phyloP scores from a whole-genome alignment of 768 basidiomycete genomes.

The Thelephora aurantiotincta region DNA sequence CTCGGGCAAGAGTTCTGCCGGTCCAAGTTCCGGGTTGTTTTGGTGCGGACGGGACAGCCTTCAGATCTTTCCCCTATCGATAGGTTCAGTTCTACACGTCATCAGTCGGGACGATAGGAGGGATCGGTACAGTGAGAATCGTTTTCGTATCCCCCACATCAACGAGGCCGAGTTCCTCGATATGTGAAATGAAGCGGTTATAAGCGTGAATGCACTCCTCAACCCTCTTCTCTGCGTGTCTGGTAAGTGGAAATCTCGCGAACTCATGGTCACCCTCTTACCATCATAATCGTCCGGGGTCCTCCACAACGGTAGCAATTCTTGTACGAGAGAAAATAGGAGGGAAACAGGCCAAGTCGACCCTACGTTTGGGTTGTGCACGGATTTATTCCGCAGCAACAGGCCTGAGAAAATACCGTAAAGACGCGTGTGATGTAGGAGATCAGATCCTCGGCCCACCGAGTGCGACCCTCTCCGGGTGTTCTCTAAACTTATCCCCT shows the following conservation, averaged over 20 bases:
- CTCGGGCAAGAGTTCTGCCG: constrained; percentile 40
- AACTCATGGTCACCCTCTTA: constrained; percentile 17
- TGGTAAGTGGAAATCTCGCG: not conserved
- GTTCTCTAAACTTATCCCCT: constrained; percentile 20
- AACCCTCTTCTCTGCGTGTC: constrained; percentile 28
- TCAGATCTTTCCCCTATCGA: constrained; percentile 50
- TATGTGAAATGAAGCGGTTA: constrained; percentile 42
- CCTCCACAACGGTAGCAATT: constrained; percentile 45
- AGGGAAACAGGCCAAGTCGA: constrained; percentile 59
- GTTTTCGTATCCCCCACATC: constrained; percentile 53
- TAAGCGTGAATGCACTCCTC: constrained; percentile 42
- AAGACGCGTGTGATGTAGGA: not conserved
- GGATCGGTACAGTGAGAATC: constrained; percentile 55
- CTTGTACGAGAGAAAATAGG: constrained; percentile 63
- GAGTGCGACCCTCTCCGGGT: constrained; percentile 41
- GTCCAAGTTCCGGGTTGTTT: constrained; percentile 59
- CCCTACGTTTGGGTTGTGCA: constrained; percentile 51
- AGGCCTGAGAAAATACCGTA: constrained; percentile 29
- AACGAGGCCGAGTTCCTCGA: constrained; percentile 51
- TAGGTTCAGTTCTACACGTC: not conserved
- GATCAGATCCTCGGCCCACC: constrained; percentile 29
- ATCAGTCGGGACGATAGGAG: no score
- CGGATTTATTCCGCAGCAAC: constrained; percentile 46
- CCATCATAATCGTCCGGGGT: constrained; percentile 27
- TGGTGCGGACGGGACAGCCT: constrained; percentile 35